Evolutionary conservation across 2,329 filamentous ascomycete species (phyloP).

Genomic region (Verticillium klebahnii): DNA sequence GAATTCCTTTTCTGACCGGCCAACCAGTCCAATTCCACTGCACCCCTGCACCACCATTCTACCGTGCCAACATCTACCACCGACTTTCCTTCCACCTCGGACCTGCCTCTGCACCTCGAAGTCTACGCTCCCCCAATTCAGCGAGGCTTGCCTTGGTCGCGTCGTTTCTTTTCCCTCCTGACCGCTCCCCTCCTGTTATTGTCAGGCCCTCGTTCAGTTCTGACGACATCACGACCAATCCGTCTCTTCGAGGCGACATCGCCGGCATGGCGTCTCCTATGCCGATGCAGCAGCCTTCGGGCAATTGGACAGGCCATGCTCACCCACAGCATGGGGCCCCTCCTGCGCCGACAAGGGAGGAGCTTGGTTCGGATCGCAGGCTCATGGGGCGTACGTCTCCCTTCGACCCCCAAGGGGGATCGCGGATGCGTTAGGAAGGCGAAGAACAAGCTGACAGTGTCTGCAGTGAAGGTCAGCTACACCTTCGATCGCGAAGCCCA

Average conservation of each 20-base stretch:
- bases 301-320: background rate
- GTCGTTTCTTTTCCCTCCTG: background rate
- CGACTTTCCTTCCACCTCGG: background rate
- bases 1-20: background rate
- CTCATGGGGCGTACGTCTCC: background rate
- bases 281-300: background rate
- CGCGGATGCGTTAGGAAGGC: background rate
- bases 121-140: background rate
- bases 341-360: background rate
- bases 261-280: background rate
- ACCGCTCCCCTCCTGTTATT: background rate
- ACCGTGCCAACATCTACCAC: background rate
- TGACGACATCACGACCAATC: background rate
- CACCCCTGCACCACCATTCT: background rate
- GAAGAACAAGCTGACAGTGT: background rate
- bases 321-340: background rate
- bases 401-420: background rate
- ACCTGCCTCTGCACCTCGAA: background rate
- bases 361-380: background rate
- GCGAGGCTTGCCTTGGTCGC: background rate
- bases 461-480: slow-evolving; percentile 88
- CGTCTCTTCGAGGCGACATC: background rate
- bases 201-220: background rate
- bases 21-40: background rate
- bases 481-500: slow-evolving; percentile 89